phyloP scores from a whole-genome alignment of 1,284 basidiomycete genomes.

The Ganoderma meredithae region DNA sequence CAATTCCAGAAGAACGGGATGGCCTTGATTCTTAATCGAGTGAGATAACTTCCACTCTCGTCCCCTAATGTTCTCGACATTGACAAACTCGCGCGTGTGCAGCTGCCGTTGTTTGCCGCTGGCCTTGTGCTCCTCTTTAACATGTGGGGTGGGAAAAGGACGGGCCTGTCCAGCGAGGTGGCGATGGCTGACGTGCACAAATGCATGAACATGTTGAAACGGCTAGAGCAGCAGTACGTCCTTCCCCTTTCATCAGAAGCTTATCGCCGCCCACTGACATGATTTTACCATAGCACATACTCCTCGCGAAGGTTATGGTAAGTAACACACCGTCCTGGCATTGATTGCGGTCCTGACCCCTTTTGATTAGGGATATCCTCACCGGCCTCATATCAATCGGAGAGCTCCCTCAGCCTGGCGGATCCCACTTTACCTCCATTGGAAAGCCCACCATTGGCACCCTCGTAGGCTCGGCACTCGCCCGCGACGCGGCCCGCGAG shows the following conservation, averaged over 20 bases:
- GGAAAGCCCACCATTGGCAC: not conserved
- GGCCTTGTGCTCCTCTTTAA: constrained; percentile 75
- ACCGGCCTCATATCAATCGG: constrained; percentile 18
- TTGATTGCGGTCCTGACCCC: not conserved
- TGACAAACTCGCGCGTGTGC: not conserved
- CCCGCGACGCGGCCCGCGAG: not conserved
- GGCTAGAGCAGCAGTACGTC: constrained; percentile 54
- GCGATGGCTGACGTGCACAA: constrained; percentile 73
- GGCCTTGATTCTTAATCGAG: constrained; percentile 14
- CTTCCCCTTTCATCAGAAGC: too few relatives aligned
- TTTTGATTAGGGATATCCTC: constrained; percentile 15
- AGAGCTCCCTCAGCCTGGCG: constrained; percentile 13
- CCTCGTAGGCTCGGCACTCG: not conserved
- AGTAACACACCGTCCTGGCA: not conserved
- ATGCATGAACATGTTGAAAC: constrained; percentile 66
- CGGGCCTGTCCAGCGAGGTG: constrained; percentile 59
- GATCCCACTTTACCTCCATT: not conserved
- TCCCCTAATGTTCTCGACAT: too few relatives aligned
- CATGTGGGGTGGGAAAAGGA: constrained; percentile 75
- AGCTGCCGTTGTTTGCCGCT: constrained; percentile 63
- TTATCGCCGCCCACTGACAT: not conserved
- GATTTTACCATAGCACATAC: constrained; percentile 1
- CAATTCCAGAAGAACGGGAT: not conserved
- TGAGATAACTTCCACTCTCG: not conserved
- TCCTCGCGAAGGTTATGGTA: constrained; percentile 16